Base-by-base conservation (phyloP, 805 yeast genomes). In the Spathaspora passalidarum region DNA sequence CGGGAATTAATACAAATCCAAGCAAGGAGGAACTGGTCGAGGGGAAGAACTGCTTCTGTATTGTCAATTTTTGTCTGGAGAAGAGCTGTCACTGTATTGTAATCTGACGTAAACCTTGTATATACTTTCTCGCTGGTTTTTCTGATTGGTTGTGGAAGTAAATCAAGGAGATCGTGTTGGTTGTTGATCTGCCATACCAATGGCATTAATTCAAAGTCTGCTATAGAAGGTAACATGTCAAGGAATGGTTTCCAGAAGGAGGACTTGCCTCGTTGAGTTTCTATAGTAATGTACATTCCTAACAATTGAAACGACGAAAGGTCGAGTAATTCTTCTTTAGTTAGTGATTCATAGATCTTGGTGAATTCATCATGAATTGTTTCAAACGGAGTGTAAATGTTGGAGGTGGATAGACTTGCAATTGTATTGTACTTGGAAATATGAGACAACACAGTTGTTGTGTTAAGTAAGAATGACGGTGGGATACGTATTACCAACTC, bases 1-100 rank as follows among this genome's bases (percentile, higher is more conserved):
- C 99, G 82, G 1, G 97, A 85, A 60, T 94, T 92, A 46, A 91
- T 87, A 56, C 92, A 83, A 56, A 87, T 73, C 96, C 96, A 92
- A 0, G 86, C 80, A 79, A 88, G 81, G 9, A 83, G 56, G 53
- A 76, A 84, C 3, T 57, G 54, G 4, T 59, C 53, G 5, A 51
- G 44, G 2, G 63, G 45, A 2, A 65, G 16, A 19, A 25, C 13
- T n/a, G n/a, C 21, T 14, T 32, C 35, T 32, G 37, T 14, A 5
- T 19, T 9, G 14, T 16, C n/a, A 26, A 2, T 2, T 26, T 41
- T 44, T 19, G 17, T 5, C 19, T 19, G 21, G 7, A 62, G 21
- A 6, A 73, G 48, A 0, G 60, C 51, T 0, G 26, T 20, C 1
- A 80, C 76, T 0, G 55, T 56, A 0, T 57, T 44, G 56, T 67